Base-by-base conservation (phyloP, 179 eudicot genomes). In the Vitellaria paradoxa region DNA sequence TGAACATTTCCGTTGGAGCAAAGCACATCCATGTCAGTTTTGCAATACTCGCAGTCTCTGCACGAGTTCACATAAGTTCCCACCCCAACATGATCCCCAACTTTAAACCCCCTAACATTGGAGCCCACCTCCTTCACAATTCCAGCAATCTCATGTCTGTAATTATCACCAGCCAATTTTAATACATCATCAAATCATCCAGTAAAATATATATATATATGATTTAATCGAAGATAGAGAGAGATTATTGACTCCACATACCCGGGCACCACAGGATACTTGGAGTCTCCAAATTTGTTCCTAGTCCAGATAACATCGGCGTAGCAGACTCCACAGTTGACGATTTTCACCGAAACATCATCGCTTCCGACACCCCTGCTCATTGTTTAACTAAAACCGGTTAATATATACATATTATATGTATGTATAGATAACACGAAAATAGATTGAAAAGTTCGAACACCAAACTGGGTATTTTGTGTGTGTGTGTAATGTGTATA, bases 31-130 rank as follows among this genome's bases (percentile, higher is more conserved):
- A 87, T 40, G 56, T 21, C 87, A 77, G 15, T 78, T 71, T 85
- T 71, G 65, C 97, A 92, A 15, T 83, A 86, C 72, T 89, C 91
- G 56, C 97, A 92, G 40, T 89, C 91, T 77, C 88, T 86, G 81
- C 97, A 92, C 52, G 94, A 92, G 74, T 90, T 85, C 30, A 92
- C 91, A 76, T 80, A 89, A 21, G 94, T 88, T 67, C 97, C 97
- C 7, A 92, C 92, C 74, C 97, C 97, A 46, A 89, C 91, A 79
- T 79, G 81, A 62, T 92, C 97, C 55, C 97, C 97, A 15, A 84
- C 87, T 81, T 90, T 89, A 73, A 90, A 89, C 55, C 86, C 82
- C 26, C 72, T 5, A 61, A 90, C 94, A 79, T 85, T 80, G 2
- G 88, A 56, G 46, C 97, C 97, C 67, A 90, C 89, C 77, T 89